phyloP scores from a whole-genome alignment of 805 yeast species.

The Zygoascus flipseniorum region DNA sequence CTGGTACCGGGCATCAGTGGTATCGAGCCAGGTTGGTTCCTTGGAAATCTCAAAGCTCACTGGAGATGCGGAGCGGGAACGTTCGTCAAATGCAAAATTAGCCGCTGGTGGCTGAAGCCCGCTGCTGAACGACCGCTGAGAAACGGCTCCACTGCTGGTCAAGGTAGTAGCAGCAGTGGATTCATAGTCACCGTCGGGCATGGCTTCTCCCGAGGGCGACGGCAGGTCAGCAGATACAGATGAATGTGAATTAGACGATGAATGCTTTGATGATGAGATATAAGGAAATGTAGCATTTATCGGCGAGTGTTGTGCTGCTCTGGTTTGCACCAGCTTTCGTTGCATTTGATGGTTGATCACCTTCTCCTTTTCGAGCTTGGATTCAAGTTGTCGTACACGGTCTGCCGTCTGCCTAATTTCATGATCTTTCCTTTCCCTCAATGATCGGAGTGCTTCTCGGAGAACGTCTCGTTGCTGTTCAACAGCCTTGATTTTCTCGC shows the following conservation, averaged over 20 bases:
- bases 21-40: slow-evolving; percentile 21
- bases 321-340: slow-evolving; percentile 19
- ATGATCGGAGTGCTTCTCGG: slow-evolving; percentile 32
- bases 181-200: background rate
- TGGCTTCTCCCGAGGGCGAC: slow-evolving; percentile 1
- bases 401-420: slow-evolving; percentile 25
- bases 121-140: background rate
- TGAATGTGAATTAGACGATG: background rate
- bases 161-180: background rate
- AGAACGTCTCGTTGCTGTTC: slow-evolving; percentile 31
- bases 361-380: slow-evolving; percentile 20
- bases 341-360: slow-evolving; percentile 17
- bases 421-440: slow-evolving; percentile 32
- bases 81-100: slow-evolving; percentile 1
- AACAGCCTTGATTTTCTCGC: slow-evolving; percentile 27
- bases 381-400: slow-evolving; percentile 24
- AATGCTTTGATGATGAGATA: background rate
- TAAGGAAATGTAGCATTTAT: background rate
- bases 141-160: background rate
- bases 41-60: slow-evolving; percentile 18
- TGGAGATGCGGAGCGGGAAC: slow-evolving; percentile 16
- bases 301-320: slow-evolving; percentile 4
- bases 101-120: background rate
- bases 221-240: background rate
- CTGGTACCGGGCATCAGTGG: slow-evolving; percentile 11